Evolutionary conservation across 176 grass and related monocot genomes (phyloP), one percentile per base, ranked within the genome.

Genomic region (Zizania latifolia): DNA sequence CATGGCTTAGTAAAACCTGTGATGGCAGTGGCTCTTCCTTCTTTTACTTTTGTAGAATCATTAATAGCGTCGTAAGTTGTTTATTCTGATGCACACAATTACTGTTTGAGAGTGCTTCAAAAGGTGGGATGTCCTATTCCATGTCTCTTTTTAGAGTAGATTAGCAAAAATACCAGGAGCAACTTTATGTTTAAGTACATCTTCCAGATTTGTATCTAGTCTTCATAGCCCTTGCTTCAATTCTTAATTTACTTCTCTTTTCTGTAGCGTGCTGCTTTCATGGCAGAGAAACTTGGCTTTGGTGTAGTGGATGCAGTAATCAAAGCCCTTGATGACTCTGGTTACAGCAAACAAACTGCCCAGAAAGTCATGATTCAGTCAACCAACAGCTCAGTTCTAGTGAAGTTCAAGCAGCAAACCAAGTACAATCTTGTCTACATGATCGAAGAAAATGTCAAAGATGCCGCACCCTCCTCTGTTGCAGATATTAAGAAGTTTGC

Each of bases 281-380:
- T 93, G 63, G 78, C 57, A 3, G 28, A 84, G 74, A 35, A 83
- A 31, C 61, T 89, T 85, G 83, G 88, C 50, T 45, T 85, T 50
- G 70, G 77, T 40, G 73, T 91, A 11, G 56, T 87, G 40, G 72
- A 40, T 63, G 12, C 19, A n/a, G 71, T 91, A 56, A 87, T 30
- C 28, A 66, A 74, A 36, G 77, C 88, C 45, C 76, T 97, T 36
- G 68, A 2, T 30, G 32, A 86, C 63, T 81, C 90, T 60, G 88
- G 88, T 34, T 93, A 89, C 16, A 60, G 41, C 58, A 86, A 97
- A 14, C 46, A 58, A 46, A 88, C 80, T 34, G 8, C 44, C 24
- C 81, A 37, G 34, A 59, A 93, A 77, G 80, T 97, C 50, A 86
- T 86, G 59, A 92, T 97, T 14, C 85, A 79, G 34, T 97, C 90